These are phyloP conservation scores for Croton laevigatus DNA, from an alignment of 441 rosid species.

Conservation along the genomic window DNA sequence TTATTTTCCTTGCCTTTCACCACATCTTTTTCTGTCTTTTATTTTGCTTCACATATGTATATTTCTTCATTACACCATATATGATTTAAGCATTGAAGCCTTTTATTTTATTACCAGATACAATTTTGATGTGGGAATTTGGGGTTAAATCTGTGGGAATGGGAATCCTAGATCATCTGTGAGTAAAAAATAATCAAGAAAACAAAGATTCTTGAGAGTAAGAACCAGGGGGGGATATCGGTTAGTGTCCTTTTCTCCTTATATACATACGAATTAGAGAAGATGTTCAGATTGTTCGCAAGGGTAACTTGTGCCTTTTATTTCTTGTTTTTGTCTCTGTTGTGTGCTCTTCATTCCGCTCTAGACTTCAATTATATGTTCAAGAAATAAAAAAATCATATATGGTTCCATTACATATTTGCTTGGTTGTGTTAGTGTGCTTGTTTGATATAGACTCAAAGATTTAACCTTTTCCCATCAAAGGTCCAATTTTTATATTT, in stretches of 20 bases:
- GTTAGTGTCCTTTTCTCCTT: background rate
- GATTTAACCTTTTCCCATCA: background rate
- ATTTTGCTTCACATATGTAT: background rate
- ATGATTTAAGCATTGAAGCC: constrained; percentile 4
- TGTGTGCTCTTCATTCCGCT: no score
- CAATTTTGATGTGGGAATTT: no score
- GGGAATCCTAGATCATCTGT: background rate
- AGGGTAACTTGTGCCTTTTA: background rate
- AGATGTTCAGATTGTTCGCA: background rate
- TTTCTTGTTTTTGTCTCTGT: background rate
- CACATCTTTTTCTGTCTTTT: no score
- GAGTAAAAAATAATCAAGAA: background rate
- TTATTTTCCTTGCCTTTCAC: no score
- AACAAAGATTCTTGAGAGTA: background rate
- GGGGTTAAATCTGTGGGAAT: no score
- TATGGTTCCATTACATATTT: no score
- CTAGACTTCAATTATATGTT: background rate
- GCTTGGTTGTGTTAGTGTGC: background rate
- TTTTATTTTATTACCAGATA: no score
- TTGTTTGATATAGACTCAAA: background rate
- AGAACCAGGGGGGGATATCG: background rate
- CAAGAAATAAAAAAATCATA: background rate
- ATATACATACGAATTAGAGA: no score
- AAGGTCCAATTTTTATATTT: no score
- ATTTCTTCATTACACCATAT: background rate